A percentile compares a stretch with the other conserved stretches of the same genome.
Evolutionary conservation across 1,284 basidiomycete species (phyloP).

Genomic region (Apiotrichum veenhuisii): DNA sequence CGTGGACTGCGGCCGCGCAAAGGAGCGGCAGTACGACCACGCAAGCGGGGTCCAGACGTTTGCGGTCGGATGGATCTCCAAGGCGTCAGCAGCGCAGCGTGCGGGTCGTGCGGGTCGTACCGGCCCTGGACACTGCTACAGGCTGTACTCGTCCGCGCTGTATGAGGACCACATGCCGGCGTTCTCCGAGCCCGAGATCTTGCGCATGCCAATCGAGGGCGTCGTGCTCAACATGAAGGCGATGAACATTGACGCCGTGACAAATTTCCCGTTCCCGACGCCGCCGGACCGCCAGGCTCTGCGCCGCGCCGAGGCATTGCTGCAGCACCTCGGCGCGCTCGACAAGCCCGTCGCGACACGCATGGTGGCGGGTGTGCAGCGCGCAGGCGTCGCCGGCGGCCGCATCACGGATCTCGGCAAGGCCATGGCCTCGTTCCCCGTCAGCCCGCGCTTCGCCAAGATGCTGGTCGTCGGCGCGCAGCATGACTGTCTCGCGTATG

Average conservation of each 20-base stretch:
- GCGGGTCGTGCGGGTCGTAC: slow-evolving; percentile 73
- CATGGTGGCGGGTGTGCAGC: slow-evolving; percentile 44
- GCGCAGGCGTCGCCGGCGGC: slow-evolving; percentile 52
- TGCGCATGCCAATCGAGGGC: slow-evolving; percentile 94
- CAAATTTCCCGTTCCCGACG: slow-evolving; percentile 98
- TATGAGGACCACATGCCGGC: slow-evolving; percentile 88
- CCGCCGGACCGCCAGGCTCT: slow-evolving; percentile 80
- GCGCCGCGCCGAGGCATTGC: slow-evolving; percentile 73
- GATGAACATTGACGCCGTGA: slow-evolving; percentile 95
- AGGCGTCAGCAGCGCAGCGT: slow-evolving; percentile 68
- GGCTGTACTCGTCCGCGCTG: slow-evolving; percentile 68
- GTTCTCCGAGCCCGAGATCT: slow-evolving; percentile 87
- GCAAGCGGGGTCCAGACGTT: slow-evolving; percentile 65
- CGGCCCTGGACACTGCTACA: slow-evolving; percentile 73
- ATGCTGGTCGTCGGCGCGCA: slow-evolving; percentile 92
- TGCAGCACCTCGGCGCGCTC: slow-evolving; percentile 81
- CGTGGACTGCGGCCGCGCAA: slow-evolving; percentile 69
- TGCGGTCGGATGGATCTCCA: slow-evolving; percentile 69
- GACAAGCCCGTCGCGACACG: slow-evolving; percentile 50
- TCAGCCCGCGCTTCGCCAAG: slow-evolving; percentile 87
- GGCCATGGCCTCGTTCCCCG: slow-evolving; percentile 88
- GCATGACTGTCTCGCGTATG: slow-evolving; percentile 85
- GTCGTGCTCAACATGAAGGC: slow-evolving; percentile 98
- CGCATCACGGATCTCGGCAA: slow-evolving; percentile 83
- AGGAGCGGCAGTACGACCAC: slow-evolving; percentile 69